Conservation (phyloP, 1,139 yeast genomes). For the Kluyveromyces marxianus region DNA sequence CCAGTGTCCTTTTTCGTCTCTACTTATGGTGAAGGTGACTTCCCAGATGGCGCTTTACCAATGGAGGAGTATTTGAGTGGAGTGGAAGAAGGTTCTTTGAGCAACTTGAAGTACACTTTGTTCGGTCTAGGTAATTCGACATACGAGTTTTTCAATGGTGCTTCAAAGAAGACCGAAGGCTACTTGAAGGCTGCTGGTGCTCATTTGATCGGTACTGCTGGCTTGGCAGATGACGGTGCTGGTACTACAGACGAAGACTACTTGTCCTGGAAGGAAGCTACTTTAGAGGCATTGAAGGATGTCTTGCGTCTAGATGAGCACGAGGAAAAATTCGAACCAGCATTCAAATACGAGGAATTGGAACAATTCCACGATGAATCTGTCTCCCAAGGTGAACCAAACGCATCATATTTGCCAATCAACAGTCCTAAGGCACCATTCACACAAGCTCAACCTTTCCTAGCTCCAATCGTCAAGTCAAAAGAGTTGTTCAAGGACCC, state of each 20-base stretch:
- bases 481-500: slow-evolving; percentile 63
- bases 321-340: slow-evolving; percentile 71
- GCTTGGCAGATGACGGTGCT: slow-evolving; percentile 91
- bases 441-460: slow-evolving; percentile 74
- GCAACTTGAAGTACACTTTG: slow-evolving; percentile 59
- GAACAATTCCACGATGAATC: slow-evolving; percentile 33
- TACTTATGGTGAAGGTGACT: slow-evolving; percentile 98
- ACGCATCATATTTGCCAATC: slow-evolving; percentile 46
- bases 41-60: slow-evolving; percentile 84
- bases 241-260: slow-evolving; percentile 96
- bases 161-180: slow-evolving; percentile 55
- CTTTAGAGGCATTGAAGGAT: slow-evolving; percentile 60
- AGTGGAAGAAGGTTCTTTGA: slow-evolving; percentile 50
- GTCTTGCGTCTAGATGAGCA: slow-evolving; percentile 64
- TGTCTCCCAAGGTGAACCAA: slow-evolving; percentile 84
- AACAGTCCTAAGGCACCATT: slow-evolving; percentile 55
- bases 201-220: slow-evolving; percentile 59
- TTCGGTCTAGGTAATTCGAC: slow-evolving; percentile 94
- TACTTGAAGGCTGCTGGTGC: slow-evolving; percentile 57
- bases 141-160: slow-evolving; percentile 82
- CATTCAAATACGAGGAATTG: slow-evolving; percentile 41
- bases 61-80: slow-evolving; percentile 53
- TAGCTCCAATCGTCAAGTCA: slow-evolving; percentile 58
- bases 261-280: slow-evolving; percentile 81
- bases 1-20: slow-evolving; percentile 72